Evolutionary conservation across 495 filamentous ascomycete genomes (phyloP).

Genomic region (Neurospora sp.): DNA sequence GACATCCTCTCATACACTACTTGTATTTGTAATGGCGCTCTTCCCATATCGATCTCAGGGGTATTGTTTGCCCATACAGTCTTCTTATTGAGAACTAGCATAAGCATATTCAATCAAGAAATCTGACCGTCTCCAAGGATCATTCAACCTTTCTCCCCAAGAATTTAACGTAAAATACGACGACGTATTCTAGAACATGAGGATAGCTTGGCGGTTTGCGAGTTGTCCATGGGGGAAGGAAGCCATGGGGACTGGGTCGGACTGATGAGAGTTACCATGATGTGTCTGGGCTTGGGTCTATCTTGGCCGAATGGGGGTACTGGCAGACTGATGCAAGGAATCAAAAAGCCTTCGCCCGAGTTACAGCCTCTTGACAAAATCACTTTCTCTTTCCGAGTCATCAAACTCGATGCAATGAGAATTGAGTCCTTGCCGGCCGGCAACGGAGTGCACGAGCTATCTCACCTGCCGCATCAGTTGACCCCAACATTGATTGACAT

Average conservation of each 20-base stretch:
- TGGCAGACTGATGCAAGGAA: no score
- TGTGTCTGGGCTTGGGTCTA: no score
- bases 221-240: no score
- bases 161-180: not conserved
- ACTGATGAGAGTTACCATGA: no score
- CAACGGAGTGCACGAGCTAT: not conserved
- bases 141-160: not conserved
- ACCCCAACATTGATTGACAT: not conserved
- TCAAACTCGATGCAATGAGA: not conserved
- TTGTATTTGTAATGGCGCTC: not conserved
- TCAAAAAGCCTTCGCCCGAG: no score
- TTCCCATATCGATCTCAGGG: not conserved
- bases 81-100: not conserved
- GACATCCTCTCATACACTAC: not conserved
- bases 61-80: not conserved
- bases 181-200: not conserved
- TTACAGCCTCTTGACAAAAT: no score
- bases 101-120: not conserved
- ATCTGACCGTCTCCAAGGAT: not conserved
- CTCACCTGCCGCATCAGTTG: not conserved
- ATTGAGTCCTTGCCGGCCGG: not conserved
- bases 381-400: no score
- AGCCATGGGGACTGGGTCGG: no score
- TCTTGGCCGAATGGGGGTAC: no score
- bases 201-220: no score